phyloP scores from a whole-genome alignment of 139 green algal genomes.

The Chara braunii region DNA sequence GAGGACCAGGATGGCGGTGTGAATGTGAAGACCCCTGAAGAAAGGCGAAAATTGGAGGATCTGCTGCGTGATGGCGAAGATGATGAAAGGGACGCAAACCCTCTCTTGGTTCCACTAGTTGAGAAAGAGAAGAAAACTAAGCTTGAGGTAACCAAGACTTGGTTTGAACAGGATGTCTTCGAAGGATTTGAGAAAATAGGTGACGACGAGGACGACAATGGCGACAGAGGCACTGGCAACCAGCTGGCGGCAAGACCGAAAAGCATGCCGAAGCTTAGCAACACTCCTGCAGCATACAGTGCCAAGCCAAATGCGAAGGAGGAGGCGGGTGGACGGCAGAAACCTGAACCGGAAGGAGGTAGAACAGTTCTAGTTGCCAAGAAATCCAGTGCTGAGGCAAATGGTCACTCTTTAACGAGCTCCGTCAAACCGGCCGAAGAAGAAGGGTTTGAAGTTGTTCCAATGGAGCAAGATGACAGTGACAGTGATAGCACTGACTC shows the following conservation, averaged over 20 bases:
- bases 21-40: not conserved
- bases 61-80: slow-evolving; percentile 16
- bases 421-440: too few relatives aligned
- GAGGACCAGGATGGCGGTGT: slow-evolving; percentile 10
- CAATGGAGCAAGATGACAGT: not conserved
- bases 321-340: too few relatives aligned
- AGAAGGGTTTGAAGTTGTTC: slow-evolving; percentile 42
- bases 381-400: too few relatives aligned
- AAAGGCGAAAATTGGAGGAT: not conserved
- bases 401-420: too few relatives aligned
- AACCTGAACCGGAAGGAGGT: too few relatives aligned
- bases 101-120: slow-evolving; percentile 33
- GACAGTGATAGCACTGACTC: not conserved
- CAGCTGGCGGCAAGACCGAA: not conserved
- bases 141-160: slow-evolving; percentile 11
- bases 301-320: too few relatives aligned
- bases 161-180: slow-evolving; percentile 51
- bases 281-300: too few relatives aligned
- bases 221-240: not conserved
- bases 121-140: slow-evolving; percentile 25
- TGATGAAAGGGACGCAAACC: slow-evolving; percentile 38
- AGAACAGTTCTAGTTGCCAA: too few relatives aligned
- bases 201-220: not conserved
- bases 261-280: too few relatives aligned
- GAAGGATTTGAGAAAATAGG: not conserved